A percentile compares a stretch with the other conserved stretches of the same genome.
Conservation (phyloP, 2,329 filamentous ascomycete genomes). For the Nannizziopsis barbatae region DNA sequence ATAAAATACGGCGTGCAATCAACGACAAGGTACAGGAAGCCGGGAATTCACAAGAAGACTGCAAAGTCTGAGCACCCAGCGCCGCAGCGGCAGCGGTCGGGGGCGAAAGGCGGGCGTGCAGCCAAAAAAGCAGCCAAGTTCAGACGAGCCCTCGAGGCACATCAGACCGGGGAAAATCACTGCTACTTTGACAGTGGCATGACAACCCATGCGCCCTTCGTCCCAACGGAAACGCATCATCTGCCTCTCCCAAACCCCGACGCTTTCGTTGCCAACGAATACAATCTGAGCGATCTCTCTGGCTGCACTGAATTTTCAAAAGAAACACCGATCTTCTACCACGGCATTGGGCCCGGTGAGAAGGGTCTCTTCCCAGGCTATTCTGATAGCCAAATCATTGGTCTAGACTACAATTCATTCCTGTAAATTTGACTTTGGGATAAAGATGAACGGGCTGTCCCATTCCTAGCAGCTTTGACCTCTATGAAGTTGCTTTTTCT, state of each 20-base stretch:
- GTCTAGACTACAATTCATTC: conserved; percentile 13
- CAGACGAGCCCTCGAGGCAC: conserved; percentile 18
- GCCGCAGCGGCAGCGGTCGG: conserved; percentile 32
- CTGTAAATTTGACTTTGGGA: conserved; percentile 9
- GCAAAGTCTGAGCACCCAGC: conserved; percentile 29
- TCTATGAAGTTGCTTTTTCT: conserved; percentile 7
- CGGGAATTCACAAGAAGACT: conserved; percentile 31
- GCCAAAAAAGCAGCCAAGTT: conserved; percentile 27
- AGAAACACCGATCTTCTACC: conserved; percentile 22
- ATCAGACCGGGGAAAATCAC: conserved; percentile 8
- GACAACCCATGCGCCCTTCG: conserved; percentile 6
- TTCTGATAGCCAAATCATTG: conserved; percentile 11
- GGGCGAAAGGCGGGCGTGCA: conserved; percentile 33
- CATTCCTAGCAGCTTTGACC: conserved; percentile 9
- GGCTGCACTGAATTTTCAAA: conserved; percentile 22
- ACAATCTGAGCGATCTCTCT: conserved; percentile 21
- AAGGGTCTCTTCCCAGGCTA: conserved; percentile 10
- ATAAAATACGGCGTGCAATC: conserved; percentile 64
- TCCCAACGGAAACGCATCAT: not conserved
- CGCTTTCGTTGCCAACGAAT: conserved; percentile 15
- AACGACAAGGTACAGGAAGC: conserved; percentile 66
- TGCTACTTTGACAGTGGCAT: conserved; percentile 4
- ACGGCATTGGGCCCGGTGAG: conserved; percentile 18
- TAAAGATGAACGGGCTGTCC: conserved; percentile 9
- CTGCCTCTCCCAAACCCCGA: conserved; percentile 13